Base-by-base conservation (phyloP, 371 early-diverging fungal species). In the Rhizopus arrhizus region DNA sequence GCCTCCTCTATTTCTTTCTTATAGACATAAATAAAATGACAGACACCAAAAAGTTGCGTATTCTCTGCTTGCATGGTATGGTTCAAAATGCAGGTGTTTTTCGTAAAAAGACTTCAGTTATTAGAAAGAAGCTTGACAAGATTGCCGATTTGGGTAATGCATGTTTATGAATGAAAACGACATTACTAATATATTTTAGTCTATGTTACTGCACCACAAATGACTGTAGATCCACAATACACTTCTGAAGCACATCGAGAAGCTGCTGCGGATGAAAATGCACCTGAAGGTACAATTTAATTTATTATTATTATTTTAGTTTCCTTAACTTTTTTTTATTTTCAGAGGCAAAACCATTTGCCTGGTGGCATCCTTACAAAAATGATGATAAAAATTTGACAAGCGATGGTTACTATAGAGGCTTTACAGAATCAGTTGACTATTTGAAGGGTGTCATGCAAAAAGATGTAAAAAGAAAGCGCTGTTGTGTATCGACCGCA, bases 51-150 rank as follows among this genome's bases (percentile, higher is more conserved):
- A 78, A 78, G 42, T 46, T 80, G 15, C 75, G 85, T 49, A 86
- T 91, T 38, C 82, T 91, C 22, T 89, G 89, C 56, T 78, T 91
- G 35, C 92, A 91, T 70, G 92, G 92, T 31, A 89, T 87, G 76
- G 80, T 85, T 16, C 91, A 92, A 70, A 91, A 91, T 65, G 86
- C 81, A 0, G 33, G 69, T 8, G 78, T 89, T 2, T 90, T 90
- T 63, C 74, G 83, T 15, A 84, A 86, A 53, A 84, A 87, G 66
- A 89, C 89, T 3, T 84, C 86, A 0, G 87, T 85, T 8, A 76
- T 91, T 43, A 77, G 88, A 40, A 89, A 87, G 65, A 77, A 84
- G 35, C 66, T 87, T 22, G 85, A 85, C 53, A 78, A 76, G 15
- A 59, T 80, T 22, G 88, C 86, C 6, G 86, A 86, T 31, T 59